Conservation (phyloP, 768 basidiomycete species). For the Suillus weaverae region DNA sequence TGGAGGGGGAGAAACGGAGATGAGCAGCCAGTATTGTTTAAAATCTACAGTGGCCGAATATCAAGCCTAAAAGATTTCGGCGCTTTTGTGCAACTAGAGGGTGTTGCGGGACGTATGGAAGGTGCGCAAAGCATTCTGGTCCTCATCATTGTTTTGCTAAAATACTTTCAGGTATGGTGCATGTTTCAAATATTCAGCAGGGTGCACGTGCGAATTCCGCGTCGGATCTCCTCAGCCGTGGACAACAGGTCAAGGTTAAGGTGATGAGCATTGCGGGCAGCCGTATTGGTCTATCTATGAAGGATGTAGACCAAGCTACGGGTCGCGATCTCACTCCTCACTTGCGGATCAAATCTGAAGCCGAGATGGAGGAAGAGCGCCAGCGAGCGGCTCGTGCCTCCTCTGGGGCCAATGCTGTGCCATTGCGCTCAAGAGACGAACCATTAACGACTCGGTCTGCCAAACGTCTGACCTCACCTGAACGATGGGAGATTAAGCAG, state of each 20-base stretch:
- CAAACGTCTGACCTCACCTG: slow-evolving; percentile 90
- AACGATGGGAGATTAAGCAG: slow-evolving; percentile 99
- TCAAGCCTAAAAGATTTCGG: slow-evolving; percentile 92
- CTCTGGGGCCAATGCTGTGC: slow-evolving; percentile 86
- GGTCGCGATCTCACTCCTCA: slow-evolving; percentile 95
- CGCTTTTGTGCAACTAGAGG: slow-evolving; percentile 89
- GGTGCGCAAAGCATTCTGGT: slow-evolving; percentile 51
- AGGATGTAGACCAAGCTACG: slow-evolving; percentile 90
- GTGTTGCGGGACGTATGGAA: slow-evolving; percentile 81
- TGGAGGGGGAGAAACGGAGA: slow-evolving; percentile 39
- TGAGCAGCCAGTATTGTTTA: slow-evolving; percentile 85
- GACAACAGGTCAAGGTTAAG: slow-evolving; percentile 91
- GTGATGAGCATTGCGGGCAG: slow-evolving; percentile 89
- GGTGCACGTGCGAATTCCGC: slow-evolving; percentile 86
- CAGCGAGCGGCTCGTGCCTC: slow-evolving; percentile 58
- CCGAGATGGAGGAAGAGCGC: slow-evolving; percentile 86
- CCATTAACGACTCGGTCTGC: slow-evolving; percentile 67
- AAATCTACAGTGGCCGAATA: slow-evolving; percentile 90
- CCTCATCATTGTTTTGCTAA: slow-evolving; percentile 8
- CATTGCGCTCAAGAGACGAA: slow-evolving; percentile 58
- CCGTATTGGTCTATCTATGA: slow-evolving; percentile 90
- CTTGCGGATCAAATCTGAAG: slow-evolving; percentile 90
- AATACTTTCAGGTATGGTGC: slow-evolving; percentile 79
- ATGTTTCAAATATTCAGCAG: slow-evolving; percentile 88
- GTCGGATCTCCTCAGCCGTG: slow-evolving; percentile 80